Evolutionary conservation across 2,329 filamentous ascomycete genomes (phyloP).

Genomic region (Fusarium algeriense): DNA sequence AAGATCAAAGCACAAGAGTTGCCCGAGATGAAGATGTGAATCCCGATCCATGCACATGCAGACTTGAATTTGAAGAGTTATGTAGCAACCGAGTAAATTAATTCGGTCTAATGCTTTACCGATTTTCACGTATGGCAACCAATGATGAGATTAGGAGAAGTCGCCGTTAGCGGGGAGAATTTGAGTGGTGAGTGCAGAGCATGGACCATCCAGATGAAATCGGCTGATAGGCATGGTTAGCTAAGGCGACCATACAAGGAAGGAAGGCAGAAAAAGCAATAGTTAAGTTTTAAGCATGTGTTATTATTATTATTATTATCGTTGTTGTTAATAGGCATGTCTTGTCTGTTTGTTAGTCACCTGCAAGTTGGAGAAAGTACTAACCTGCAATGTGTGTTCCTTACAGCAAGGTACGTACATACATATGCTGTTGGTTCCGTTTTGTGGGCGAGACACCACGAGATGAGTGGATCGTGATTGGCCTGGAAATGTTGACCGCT

Average conservation of each 20-base stretch:
- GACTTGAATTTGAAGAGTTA: background rate
- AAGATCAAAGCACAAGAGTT: slow-evolving; percentile 32
- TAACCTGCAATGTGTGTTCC: too few relatives aligned
- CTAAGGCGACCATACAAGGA: background rate
- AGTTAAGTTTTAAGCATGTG: background rate
- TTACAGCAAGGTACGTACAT: background rate
- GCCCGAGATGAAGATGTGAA: slow-evolving; percentile 35
- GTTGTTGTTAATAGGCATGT: too few relatives aligned
- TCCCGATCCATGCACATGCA: slow-evolving; percentile 16
- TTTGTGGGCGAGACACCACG: slow-evolving; percentile 40
- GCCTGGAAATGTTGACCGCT: slow-evolving; percentile 12
- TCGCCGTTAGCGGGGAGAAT: background rate
- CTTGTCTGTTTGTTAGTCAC: background rate
- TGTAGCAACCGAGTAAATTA: slow-evolving; percentile 11
- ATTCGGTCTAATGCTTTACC: slow-evolving; percentile 13
- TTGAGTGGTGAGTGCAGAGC: background rate
- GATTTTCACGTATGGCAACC: slow-evolving; percentile 14
- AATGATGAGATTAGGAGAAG: slow-evolving; percentile 8
- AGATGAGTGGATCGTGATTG: slow-evolving; percentile 36
- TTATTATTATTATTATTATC: background rate
- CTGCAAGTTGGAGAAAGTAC: background rate
- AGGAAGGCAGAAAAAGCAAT: background rate
- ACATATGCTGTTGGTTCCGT: slow-evolving; percentile 1
- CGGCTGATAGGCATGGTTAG: background rate
- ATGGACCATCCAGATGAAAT: slow-evolving; percentile 13